phyloP scores from a whole-genome alignment of 257 asterid species.

The Solanum gracilifrons region DNA sequence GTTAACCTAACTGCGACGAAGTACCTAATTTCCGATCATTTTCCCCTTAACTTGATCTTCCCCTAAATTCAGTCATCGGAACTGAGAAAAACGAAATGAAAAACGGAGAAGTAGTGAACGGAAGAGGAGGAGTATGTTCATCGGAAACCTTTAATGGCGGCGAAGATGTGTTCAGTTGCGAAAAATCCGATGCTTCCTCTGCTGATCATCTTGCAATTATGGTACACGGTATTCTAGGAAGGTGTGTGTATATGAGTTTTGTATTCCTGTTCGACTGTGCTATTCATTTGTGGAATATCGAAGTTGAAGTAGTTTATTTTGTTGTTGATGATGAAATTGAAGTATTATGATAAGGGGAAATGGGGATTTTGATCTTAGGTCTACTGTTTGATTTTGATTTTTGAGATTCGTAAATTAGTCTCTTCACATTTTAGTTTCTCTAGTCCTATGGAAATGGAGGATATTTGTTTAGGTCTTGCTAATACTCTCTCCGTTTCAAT shows the following conservation, averaged over 20 bases:
- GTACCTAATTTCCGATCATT: background rate
- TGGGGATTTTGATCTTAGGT: background rate
- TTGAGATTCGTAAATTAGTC: background rate
- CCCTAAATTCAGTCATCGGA: background rate
- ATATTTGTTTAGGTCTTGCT: background rate
- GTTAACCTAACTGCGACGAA: background rate
- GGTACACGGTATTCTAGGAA: conserved; percentile 98
- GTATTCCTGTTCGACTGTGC: background rate
- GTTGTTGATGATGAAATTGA: background rate
- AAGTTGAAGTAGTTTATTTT: background rate
- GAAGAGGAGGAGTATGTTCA: conserved; percentile 28
- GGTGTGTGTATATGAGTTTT: conserved; percentile 21
- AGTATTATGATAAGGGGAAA: background rate
- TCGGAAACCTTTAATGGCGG: conserved; percentile 52
- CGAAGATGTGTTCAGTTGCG: conserved; percentile 53
- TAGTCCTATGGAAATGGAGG: background rate
- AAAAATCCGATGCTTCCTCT: conserved; percentile 37
- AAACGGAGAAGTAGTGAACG: background rate
- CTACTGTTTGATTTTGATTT: background rate
- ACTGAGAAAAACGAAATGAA: background rate
- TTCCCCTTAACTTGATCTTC: background rate
- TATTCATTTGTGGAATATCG: background rate
- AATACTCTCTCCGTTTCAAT: background rate
- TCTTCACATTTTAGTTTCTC: background rate
- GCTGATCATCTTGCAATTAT: conserved; percentile 92